These are phyloP conservation scores for Turritis glabra DNA, from an alignment of 345 rosid genomes.

Conservation along the genomic window DNA sequence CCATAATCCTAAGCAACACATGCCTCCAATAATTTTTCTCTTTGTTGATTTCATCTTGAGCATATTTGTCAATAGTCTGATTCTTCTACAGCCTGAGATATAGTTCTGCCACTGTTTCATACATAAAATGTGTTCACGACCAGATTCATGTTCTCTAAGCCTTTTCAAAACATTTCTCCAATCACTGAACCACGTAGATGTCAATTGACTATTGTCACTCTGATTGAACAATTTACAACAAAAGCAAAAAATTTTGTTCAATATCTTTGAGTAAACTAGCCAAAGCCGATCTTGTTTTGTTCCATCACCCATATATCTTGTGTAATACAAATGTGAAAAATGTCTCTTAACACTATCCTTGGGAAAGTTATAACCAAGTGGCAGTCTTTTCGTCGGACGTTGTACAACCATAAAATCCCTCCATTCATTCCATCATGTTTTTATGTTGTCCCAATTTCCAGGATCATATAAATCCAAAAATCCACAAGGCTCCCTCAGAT, in stretches of 20 bases:
- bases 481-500: not conserved
- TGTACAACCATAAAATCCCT: not conserved
- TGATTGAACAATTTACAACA: not conserved
- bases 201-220: not conserved
- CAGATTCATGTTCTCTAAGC: not conserved
- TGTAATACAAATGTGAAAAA: not conserved
- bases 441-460: not conserved
- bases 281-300: not conserved
- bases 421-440: not conserved
- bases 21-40: not conserved
- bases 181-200: not conserved
- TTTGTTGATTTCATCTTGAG: too few species aligned
- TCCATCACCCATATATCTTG: not conserved
- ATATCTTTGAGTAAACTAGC: too few species aligned
- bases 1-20: not conserved
- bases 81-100: not conserved
- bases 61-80: too few species aligned
- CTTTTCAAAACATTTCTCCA: not conserved
- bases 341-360: not conserved
- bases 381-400: not conserved
- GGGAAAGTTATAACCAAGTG: not conserved
- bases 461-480: not conserved
- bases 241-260: too few species aligned
- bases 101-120: not conserved
- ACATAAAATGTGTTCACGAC: not conserved